These are phyloP conservation scores for Tricholoma sp. DNA, from an alignment of 768 basidiomycete genomes.

Conservation along the genomic window DNA sequence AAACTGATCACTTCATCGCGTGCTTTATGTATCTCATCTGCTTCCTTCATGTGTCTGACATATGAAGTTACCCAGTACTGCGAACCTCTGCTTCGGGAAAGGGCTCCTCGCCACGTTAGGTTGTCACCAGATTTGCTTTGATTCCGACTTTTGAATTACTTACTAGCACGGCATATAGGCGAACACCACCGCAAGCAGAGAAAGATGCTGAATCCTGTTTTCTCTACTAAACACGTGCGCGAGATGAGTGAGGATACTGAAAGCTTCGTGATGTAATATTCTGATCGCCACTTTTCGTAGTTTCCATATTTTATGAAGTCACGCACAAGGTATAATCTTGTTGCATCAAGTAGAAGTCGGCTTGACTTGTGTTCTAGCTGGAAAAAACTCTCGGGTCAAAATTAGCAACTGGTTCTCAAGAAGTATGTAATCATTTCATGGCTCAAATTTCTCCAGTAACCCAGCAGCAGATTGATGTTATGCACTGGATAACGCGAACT, in stretches of 20 bases:
- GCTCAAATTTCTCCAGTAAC: neutral
- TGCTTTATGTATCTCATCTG: conserved; percentile 2
- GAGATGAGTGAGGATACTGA: conserved; percentile 11
- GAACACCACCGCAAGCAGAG: conserved; percentile 21
- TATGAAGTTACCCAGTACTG: neutral
- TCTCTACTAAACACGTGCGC: conserved; percentile 30
- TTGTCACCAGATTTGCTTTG: neutral
- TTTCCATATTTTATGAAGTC: conserved; percentile 14
- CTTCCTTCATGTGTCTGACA: neutral
- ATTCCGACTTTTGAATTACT: neutral
- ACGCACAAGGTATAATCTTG: conserved; percentile 8
- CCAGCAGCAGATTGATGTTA: conserved; percentile 17
- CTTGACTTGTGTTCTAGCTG: neutral
- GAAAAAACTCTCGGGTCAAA: conserved; percentile 6
- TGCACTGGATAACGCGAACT: conserved; percentile 24
- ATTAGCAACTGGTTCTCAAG: conserved; percentile 7
- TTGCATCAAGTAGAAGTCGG: neutral
- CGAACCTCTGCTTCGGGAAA: neutral
- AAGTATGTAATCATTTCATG: conserved; percentile 2
- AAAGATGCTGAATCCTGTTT: conserved; percentile 33
- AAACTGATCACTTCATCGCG: conserved; percentile 29
- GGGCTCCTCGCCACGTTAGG: conserved; percentile 6
- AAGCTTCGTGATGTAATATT: neutral
- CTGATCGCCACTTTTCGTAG: neutral
- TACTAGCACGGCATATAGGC: neutral